Evolutionary conservation across 1,284 basidiomycete species (phyloP), one percentile per base, ranked within the genome.

Genomic region (Apiotrichum gracile): DNA sequence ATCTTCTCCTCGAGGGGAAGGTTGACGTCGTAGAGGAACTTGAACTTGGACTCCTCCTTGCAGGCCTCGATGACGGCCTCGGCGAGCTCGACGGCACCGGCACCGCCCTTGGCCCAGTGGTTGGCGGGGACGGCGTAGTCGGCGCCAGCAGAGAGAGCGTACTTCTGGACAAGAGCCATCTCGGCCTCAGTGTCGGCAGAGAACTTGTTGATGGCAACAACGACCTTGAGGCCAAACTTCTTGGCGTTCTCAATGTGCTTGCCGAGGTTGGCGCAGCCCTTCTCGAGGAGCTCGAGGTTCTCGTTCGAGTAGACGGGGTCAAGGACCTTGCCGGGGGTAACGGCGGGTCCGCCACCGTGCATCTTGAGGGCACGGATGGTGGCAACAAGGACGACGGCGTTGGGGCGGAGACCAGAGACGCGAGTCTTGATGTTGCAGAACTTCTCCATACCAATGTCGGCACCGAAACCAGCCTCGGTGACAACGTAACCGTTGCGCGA

Each of bases 351-450:
- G 56, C 94, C 94, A 49, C 94, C 94, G 75, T 98, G 94, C 90
- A 97, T 98, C 83, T 98, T 98, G 61, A 98, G 79, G 21, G 94
- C 94, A 60, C 94, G 87, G 37, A 96, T 94, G 1, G 94, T 98
- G 2, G 96, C 96, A 47, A 98, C 94, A 62, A 98, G 88, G 58
- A 98, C 85, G 31, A 88, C 87, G 2, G 92, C 94, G 74, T 98
- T 91, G 17, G 96, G 96, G 52, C 80, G 85, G 61, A 98, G 83
- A 29, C 92, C 94, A 59, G 89, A 93, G 53, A 91, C 82, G 54
- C 96, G 85, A 73, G 94, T 97, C 78, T 98, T 98, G 82, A 98
- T 98, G 79, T 98, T 97, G 82, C 92, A 97, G 82, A 98, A 98
- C 77, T 98, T 93, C 78, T 93, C 90, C 89, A 93, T 91, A 60